These are phyloP conservation scores for Massarina eburnea DNA, from an alignment of 2,329 filamentous ascomycete species.

Conservation along the genomic window DNA sequence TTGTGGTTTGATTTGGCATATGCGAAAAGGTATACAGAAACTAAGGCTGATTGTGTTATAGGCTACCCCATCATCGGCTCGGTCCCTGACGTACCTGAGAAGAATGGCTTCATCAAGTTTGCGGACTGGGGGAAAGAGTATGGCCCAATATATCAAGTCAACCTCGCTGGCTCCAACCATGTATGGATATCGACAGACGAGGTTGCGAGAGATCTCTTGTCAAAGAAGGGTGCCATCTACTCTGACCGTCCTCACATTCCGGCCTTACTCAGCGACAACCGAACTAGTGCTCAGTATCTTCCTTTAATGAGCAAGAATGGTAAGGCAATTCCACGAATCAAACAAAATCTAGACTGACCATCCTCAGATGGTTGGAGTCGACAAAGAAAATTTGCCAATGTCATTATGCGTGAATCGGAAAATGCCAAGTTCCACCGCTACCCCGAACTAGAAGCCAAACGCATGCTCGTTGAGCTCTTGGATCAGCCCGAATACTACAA, in stretches of 20 bases:
- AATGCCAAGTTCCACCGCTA: constrained; percentile 46
- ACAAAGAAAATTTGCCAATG: constrained; percentile 49
- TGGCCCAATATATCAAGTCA: constrained; percentile 50
- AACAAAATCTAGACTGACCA: constrained; percentile 15
- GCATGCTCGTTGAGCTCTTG: constrained; percentile 49
- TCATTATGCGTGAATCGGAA: constrained; percentile 49
- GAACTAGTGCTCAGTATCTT: constrained; percentile 49
- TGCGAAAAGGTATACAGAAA: background rate
- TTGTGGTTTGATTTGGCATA: background rate
- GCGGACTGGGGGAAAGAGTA: constrained; percentile 49
- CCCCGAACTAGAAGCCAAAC: constrained; percentile 49
- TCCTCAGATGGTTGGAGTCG: constrained; percentile 42
- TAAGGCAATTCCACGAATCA: constrained; percentile 14
- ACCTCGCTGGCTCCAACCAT: constrained; percentile 49
- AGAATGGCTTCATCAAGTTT: constrained; percentile 49
- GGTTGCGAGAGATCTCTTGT: constrained; percentile 46
- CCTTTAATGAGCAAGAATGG: constrained; percentile 49
- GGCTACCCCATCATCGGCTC: constrained; percentile 48
- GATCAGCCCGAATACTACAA: constrained; percentile 48
- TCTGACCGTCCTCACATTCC: constrained; percentile 51
- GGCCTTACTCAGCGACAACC: constrained; percentile 47
- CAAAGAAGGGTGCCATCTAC: constrained; percentile 50
- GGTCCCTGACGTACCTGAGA: constrained; percentile 47
- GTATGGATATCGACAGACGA: constrained; percentile 50
- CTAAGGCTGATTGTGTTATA: constrained; percentile 22